Conservation (phyloP, 306 rosid species). For the Cicer bijugum region DNA sequence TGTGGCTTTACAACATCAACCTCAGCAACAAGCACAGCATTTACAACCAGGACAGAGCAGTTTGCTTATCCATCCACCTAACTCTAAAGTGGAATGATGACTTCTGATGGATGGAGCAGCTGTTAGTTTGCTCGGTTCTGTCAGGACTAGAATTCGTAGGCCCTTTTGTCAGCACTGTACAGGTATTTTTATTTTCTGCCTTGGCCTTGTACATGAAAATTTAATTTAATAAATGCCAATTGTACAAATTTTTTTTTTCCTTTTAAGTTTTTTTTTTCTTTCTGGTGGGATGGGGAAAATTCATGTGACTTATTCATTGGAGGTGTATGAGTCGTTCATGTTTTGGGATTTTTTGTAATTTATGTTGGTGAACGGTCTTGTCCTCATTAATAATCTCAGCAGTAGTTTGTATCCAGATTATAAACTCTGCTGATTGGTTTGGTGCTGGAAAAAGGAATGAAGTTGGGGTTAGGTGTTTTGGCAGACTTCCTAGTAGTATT, state of each 20-base stretch:
- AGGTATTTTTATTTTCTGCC: conserved; percentile 62
- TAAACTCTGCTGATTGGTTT: background rate
- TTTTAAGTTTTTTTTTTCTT: background rate
- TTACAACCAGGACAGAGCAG: conserved; percentile 69
- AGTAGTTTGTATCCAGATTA: background rate
- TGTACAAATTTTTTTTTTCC: conserved; percentile 1
- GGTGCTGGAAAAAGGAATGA: background rate
- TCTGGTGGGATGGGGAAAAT: background rate
- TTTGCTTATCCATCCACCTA: conserved; percentile 64
- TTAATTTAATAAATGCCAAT: conserved; percentile 23
- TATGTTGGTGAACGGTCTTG: background rate
- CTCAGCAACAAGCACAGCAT: conserved; percentile 69
- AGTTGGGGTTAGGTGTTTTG: background rate
- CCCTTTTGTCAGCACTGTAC: conserved; percentile 83
- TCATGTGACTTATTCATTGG: background rate
- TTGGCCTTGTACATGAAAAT: conserved; percentile 22
- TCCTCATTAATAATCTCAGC: background rate
- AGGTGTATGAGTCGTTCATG: background rate
- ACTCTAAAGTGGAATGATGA: conserved; percentile 73
- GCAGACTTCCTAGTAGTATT: background rate
- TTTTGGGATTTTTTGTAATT: background rate
- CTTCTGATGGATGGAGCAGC: conserved; percentile 60
- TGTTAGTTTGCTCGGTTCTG: conserved; percentile 50
- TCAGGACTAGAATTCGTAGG: conserved; percentile 57
- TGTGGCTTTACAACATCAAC: conserved; percentile 59